These are phyloP conservation scores for Ulmus americana DNA, from an alignment of 331 rosid species.

Conservation along the genomic window DNA sequence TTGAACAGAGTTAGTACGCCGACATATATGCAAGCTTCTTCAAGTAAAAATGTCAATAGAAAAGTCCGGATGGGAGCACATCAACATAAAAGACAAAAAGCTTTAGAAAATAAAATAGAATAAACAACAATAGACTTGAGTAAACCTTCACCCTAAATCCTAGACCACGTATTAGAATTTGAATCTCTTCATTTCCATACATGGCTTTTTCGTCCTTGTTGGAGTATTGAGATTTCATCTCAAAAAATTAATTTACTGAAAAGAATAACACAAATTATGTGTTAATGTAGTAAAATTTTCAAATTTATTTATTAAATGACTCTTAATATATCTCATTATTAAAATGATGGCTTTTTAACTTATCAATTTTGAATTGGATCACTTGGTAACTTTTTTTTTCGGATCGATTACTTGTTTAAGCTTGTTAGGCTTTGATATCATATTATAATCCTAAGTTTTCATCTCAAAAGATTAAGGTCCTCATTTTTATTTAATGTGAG, in stretches of 20 bases:
- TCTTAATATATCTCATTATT: no score
- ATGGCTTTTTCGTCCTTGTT: constrained; percentile 92
- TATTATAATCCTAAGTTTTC: no score
- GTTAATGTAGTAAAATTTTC: no score
- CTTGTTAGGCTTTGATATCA: no score
- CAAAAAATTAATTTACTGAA: constrained; percentile 27
- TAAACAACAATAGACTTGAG: neutral
- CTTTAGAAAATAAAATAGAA: neutral
- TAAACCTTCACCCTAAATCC: constrained; percentile 96
- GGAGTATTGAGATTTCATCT: constrained; percentile 83
- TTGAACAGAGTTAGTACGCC: constrained; percentile 93
- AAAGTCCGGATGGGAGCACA: constrained; percentile 91
- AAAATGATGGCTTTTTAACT: no score
- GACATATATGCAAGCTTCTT: constrained; percentile 85
- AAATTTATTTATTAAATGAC: no score
- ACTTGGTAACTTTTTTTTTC: no score
- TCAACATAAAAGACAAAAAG: constrained; percentile 42
- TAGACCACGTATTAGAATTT: constrained; percentile 82
- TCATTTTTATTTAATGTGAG: no score
- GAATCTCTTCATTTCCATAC: constrained; percentile 93
- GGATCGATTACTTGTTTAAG: no score
- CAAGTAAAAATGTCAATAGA: constrained; percentile 81
- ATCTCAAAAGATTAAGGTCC: no score
- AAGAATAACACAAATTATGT: no score
- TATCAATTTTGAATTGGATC: no score